These are phyloP conservation scores for Sodiomyces alkalinus DNA, from an alignment of 2,329 filamentous ascomycete species.

Conservation along the genomic window DNA sequence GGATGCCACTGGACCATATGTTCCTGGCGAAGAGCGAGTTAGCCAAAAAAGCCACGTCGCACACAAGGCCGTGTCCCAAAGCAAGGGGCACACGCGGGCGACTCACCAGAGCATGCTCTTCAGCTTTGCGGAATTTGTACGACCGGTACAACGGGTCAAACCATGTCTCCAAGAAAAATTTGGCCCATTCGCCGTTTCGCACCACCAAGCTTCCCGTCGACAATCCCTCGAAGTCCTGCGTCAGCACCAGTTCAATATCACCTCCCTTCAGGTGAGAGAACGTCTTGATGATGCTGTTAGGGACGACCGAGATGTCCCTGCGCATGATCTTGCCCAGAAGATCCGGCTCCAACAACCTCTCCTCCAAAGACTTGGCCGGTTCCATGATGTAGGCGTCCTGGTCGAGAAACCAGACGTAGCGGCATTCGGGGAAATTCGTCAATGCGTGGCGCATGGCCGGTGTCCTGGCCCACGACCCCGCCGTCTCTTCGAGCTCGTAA, in stretches of 20 bases:
- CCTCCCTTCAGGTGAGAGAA: slow-evolving; percentile 66
- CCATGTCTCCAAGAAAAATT: slow-evolving; percentile 89
- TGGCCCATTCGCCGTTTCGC: slow-evolving; percentile 75
- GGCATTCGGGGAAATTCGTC: slow-evolving; percentile 58
- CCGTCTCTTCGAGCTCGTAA: slow-evolving; percentile 45
- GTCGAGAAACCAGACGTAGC: slow-evolving; percentile 79
- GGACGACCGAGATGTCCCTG: slow-evolving; percentile 72
- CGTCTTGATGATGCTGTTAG: slow-evolving; percentile 93
- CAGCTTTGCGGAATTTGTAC: slow-evolving; percentile 94
- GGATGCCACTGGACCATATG: slow-evolving; percentile 94
- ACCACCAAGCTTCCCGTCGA: slow-evolving; percentile 66
- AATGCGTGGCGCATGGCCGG: slow-evolving; percentile 83
- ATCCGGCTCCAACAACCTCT: slow-evolving; percentile 51
- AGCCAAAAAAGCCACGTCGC: not conserved
- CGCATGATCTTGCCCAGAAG: slow-evolving; percentile 69
- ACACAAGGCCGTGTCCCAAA: not conserved
- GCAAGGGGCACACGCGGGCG: not conserved
- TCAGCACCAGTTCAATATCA: slow-evolving; percentile 67
- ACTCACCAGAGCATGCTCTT: slow-evolving; percentile 74
- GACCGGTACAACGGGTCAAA: slow-evolving; percentile 85
- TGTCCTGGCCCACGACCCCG: slow-evolving; percentile 56
- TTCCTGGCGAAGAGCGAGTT: slow-evolving; percentile 37
- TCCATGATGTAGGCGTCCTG: slow-evolving; percentile 83
- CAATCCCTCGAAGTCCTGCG: slow-evolving; percentile 72
- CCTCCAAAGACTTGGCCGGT: slow-evolving; percentile 51